phyloP scores from a whole-genome alignment of 169 alveolate genomes.

The Ichthyophthirius multifiliis region DNA sequence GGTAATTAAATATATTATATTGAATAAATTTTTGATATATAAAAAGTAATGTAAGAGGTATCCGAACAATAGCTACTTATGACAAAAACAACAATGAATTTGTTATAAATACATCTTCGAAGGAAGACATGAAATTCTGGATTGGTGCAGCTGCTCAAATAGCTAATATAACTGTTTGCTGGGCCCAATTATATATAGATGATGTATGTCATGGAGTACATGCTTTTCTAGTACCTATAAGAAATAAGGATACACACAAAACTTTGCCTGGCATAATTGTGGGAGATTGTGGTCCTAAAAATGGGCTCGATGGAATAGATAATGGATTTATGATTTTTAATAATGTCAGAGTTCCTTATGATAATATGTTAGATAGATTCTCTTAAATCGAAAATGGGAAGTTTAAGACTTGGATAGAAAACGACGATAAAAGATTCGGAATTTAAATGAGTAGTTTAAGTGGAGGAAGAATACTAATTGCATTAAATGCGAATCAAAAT shows the following conservation, averaged over 20 bases:
- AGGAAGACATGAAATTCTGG: conserved; percentile 75
- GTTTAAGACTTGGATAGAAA: conserved; percentile 43
- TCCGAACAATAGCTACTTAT: conserved; percentile 80
- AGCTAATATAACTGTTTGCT: conserved; percentile 72
- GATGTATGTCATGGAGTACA: conserved; percentile 64
- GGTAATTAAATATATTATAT: not conserved
- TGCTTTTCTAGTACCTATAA: conserved; percentile 56
- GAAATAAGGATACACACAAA: conserved; percentile 33
- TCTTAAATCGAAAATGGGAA: conserved; percentile 53
- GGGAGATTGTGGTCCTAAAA: conserved; percentile 77
- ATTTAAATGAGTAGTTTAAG: conserved; percentile 46
- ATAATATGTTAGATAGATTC: conserved; percentile 52
- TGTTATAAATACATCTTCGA: conserved; percentile 70
- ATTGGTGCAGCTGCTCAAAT: conserved; percentile 78
- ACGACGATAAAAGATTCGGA: conserved; percentile 64
- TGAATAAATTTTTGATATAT: not conserved
- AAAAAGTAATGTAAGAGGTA: conserved; percentile 66
- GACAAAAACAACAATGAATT: conserved; percentile 58
- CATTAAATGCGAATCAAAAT: conserved; percentile 25
- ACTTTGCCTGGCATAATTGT: conserved; percentile 56
- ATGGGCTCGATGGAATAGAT: conserved; percentile 73
- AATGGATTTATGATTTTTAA: conserved; percentile 66
- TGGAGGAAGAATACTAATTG: conserved; percentile 62
- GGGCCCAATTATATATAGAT: conserved; percentile 66
- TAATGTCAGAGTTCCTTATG: conserved; percentile 63